Percentiles rank a stretch among this genome's conserved stretches.
phyloP scores from a whole-genome alignment of 2,329 filamentous ascomycete species.

The Cytospora piceae region DNA sequence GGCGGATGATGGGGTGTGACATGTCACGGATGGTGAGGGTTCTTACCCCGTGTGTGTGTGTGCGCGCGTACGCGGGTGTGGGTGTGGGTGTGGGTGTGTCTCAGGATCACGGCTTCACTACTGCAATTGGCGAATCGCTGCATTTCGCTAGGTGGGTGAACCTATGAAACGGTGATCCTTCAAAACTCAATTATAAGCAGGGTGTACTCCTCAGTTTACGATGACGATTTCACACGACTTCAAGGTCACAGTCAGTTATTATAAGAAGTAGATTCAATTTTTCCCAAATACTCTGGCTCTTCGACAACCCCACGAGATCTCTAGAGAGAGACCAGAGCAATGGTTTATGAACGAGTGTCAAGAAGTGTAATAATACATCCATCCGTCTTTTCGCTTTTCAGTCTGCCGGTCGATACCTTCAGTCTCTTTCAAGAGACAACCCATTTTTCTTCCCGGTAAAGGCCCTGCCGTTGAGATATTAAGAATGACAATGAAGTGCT shows the following conservation, averaged over 20 bases:
- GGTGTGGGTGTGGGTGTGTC: background rate
- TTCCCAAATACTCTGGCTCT: conserved; percentile 7
- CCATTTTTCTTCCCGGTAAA: background rate
- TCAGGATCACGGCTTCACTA: background rate
- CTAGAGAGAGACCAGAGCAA: conserved; percentile 13
- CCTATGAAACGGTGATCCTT: background rate
- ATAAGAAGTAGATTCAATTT: conserved; percentile 23
- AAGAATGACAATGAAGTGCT: conserved; percentile 3
- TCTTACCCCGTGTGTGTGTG: background rate
- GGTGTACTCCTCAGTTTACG: background rate
- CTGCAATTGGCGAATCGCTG: conserved; percentile 1
- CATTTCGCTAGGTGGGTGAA: background rate
- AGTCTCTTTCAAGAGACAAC: conserved; percentile 6
- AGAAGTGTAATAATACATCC: conserved; percentile 34
- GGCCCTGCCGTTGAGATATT: conserved; percentile 11
- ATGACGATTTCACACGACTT: background rate
- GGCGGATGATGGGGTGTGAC: background rate
- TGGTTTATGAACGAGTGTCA: conserved; percentile 30
- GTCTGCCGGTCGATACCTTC: conserved; percentile 11
- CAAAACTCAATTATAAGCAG: background rate
- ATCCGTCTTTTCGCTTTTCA: conserved; percentile 15
- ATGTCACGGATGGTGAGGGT: background rate
- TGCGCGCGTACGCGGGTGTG: background rate
- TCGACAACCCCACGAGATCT: background rate
- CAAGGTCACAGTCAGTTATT: background rate